Conservation (phyloP, 2,329 filamentous ascomycete genomes). For the Pestalotiopsis sp. region DNA sequence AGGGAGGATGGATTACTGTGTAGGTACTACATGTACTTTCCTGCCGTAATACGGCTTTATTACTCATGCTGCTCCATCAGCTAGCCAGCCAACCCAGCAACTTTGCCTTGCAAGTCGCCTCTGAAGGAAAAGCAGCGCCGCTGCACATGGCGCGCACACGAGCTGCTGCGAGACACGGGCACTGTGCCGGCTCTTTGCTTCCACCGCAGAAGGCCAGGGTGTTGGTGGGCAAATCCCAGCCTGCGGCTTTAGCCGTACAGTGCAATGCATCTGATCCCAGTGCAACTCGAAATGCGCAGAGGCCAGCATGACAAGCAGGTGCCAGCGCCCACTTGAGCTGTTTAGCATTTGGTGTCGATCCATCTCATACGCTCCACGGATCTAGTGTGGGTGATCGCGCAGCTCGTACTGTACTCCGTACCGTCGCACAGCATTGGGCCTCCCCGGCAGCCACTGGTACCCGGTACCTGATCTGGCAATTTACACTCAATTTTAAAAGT, state of each 20-base stretch:
- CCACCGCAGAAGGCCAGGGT: background rate
- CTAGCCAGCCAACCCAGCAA: background rate
- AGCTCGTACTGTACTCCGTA: background rate
- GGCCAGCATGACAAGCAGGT: constrained; percentile 8
- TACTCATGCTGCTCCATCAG: constrained; percentile 1
- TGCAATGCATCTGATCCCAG: background rate
- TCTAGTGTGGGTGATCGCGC: background rate
- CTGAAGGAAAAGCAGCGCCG: background rate
- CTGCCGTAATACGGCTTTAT: background rate
- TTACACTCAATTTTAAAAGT: background rate
- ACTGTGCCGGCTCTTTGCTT: background rate
- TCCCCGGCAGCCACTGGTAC: background rate
- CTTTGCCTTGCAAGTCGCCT: background rate
- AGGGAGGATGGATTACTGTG: background rate
- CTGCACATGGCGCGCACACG: background rate
- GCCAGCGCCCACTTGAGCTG: background rate
- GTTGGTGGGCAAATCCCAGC: background rate
- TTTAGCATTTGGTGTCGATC: background rate
- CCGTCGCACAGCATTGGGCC: background rate
- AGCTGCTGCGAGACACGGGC: background rate
- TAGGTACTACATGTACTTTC: background rate
- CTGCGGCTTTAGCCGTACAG: background rate
- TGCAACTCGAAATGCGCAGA: background rate
- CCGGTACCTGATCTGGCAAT: background rate
- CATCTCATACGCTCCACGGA: background rate